A percentile compares a stretch with the other conserved stretches of the same genome.
These are phyloP conservation scores for Aotearoamyces nothofagi DNA, from an alignment of 2,329 filamentous ascomycete genomes.

Conservation along the genomic window DNA sequence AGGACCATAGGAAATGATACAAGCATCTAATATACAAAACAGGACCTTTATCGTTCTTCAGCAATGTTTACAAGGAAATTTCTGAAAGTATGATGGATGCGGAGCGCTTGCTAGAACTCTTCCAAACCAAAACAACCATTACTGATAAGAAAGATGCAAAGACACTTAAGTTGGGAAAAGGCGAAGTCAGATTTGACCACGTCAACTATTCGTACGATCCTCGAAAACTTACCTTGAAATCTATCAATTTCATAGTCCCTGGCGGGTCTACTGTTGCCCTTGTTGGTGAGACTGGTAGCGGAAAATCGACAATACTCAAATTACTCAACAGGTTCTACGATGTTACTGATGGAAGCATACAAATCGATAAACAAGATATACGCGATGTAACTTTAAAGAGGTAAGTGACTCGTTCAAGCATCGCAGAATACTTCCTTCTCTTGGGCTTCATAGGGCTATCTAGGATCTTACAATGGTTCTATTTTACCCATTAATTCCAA, in stretches of 20 bases:
- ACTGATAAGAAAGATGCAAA: conserved; percentile 29
- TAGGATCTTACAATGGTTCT: too few species aligned
- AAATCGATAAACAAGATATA: conserved; percentile 43
- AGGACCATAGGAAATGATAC: too few species aligned
- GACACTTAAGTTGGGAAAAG: conserved; percentile 27
- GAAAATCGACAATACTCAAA: conserved; percentile 47
- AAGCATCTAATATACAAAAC: conserved; percentile 10
- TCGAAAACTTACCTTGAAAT: conserved; percentile 32
- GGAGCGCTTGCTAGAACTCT: conserved; percentile 40
- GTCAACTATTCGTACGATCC: conserved; percentile 40
- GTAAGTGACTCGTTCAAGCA: too few species aligned
- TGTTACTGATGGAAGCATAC: conserved; percentile 34
- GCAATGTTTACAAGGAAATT: conserved; percentile 30
- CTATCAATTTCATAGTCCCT: conserved; percentile 30
- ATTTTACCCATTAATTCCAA: too few species aligned
- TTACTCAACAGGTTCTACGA: conserved; percentile 47
- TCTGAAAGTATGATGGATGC: conserved; percentile 44
- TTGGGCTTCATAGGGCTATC: too few species aligned
- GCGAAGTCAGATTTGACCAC: conserved; percentile 35
- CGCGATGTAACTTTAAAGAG: conserved; percentile 35
- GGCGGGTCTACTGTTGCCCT: conserved; percentile 42
- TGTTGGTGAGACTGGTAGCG: conserved; percentile 45
- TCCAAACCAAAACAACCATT: conserved; percentile 41
- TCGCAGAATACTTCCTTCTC: too few species aligned
- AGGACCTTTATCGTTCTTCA: conserved; percentile 32